Percentiles rank a stretch among this genome's conserved stretches.
Evolutionary conservation across 2,329 filamentous ascomycete species (phyloP).

Genomic region (Cladophialophora yegresii): DNA sequence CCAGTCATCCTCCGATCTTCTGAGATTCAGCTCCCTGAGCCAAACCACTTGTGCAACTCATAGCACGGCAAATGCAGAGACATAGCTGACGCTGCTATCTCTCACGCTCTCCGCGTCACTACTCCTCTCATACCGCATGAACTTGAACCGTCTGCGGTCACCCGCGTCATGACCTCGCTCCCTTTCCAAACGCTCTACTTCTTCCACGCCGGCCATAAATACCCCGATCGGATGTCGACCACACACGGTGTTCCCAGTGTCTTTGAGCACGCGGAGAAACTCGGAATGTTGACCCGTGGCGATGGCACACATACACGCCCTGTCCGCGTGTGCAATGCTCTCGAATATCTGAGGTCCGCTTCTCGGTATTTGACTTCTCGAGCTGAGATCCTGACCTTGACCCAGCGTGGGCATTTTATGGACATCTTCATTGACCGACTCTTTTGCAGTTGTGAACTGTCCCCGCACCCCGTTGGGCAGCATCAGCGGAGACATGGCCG

Average conservation of each 20-base stretch:
- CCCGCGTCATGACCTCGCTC: constrained; percentile 37
- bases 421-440: constrained; percentile 37
- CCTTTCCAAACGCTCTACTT: constrained; percentile 50
- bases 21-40: not conserved
- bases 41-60: constrained; percentile 41
- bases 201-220: constrained; percentile 82
- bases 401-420: constrained; percentile 34
- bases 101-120: constrained; percentile 65
- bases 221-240: constrained; percentile 94
- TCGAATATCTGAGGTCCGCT: constrained; percentile 67
- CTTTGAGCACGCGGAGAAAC: constrained; percentile 68
- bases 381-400: constrained; percentile 30
- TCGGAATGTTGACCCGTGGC: constrained; percentile 69
- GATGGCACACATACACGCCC: constrained; percentile 80
- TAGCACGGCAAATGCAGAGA: constrained; percentile 81
- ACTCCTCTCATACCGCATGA: constrained; percentile 86
- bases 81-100: constrained; percentile 93
- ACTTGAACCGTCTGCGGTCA: constrained; percentile 62
- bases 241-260: constrained; percentile 88
- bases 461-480: constrained; percentile 38
- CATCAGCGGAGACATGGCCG: constrained; percentile 47
- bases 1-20: not conserved
- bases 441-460: constrained; percentile 31
- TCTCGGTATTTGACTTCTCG: constrained; percentile 24
- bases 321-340: constrained; percentile 78